Evolutionary conservation across 1,284 basidiomycete species (phyloP), one percentile per base, ranked within the genome.

Genomic region (Melampsora abietis-canadensis): DNA sequence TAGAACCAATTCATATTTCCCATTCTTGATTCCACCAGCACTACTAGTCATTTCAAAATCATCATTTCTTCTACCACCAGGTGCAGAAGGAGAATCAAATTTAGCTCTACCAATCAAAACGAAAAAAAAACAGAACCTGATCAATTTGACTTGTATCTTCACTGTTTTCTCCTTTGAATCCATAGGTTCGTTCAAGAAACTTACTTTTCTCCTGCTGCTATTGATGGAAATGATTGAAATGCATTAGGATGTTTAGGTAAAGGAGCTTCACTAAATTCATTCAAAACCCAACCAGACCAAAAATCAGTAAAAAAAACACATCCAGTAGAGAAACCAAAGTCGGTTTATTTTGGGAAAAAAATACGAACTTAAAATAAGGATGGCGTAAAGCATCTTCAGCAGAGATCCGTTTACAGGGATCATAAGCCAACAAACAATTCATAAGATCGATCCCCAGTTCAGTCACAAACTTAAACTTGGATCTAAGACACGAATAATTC

Each of bases 181-280:
- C 19, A 48, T 24, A 24, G 14, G 30, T 62, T 10, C 17, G 17
- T 17, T 15, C 15, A 4, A 64, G n/a, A 12, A 3, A 68, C 73
- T 21, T 12, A 93, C 92, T 89, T 92, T 83, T 98, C 96, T 27
- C 96, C 96, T 2, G 93, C 93, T n/a, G 96, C 96, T 24, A 90
- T 87, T 54, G 92, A 94, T 19, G 96, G 96, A 82, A 98, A 99
- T 1, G 92, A 95, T 1, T 92, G 88, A 82, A 99, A 98, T 69
- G 95, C 84, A 80, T 97, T 94, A n/a, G 94, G 92, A 82, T 98
- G 95, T 80, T 98, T 98, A 0, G 96, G 95, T 51, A 91, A 83
- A 0, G 96, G 96, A 0, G 91, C 89, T 83, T 99, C 96, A 4
- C 92, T 94, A 79, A 4, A 54, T 65, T 14, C 21, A n/a, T 54